Percentiles rank a stretch among this genome's conserved stretches.
Conservation (phyloP, 139 green algal genomes). For the Coelastrella sp. region DNA sequence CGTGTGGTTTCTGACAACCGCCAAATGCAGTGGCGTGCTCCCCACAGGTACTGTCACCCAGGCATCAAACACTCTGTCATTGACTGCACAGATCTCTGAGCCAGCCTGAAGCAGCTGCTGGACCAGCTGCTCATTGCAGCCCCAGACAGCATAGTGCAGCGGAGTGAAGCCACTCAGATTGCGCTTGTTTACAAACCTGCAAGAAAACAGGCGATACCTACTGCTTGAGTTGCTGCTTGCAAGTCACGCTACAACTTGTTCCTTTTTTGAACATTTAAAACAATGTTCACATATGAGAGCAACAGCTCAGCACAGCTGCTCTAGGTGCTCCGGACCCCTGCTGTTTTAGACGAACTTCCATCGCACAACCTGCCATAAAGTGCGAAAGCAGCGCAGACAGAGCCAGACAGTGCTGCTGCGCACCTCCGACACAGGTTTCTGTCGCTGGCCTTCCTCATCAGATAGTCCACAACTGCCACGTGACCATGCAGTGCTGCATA, state of each 20-base stretch:
- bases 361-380: too few species aligned
- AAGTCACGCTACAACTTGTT: too few species aligned
- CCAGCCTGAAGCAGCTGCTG: constrained; percentile 55
- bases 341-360: too few species aligned
- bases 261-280: too few species aligned
- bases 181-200: constrained; percentile 55
- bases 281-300: too few species aligned
- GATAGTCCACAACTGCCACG: constrained; percentile 25
- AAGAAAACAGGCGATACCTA: too few species aligned
- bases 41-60: constrained; percentile 48
- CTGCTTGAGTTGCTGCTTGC: too few species aligned
- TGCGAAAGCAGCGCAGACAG: too few species aligned
- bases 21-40: constrained; percentile 63
- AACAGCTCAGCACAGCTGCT: too few species aligned
- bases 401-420: background rate
- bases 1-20: constrained; percentile 28
- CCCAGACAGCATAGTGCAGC: constrained; percentile 62
- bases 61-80: constrained; percentile 52
- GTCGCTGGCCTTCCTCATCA: constrained; percentile 18
- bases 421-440: constrained; percentile 2
- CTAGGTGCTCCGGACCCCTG: too few species aligned
- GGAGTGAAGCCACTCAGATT: constrained; percentile 57
- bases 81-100: constrained; percentile 49
- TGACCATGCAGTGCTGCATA: constrained; percentile 47
- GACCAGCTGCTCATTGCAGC: constrained; percentile 39